Evolutionary conservation across 2,329 filamentous ascomycete genomes (phyloP).

Genomic region (Cercospora beticola): DNA sequence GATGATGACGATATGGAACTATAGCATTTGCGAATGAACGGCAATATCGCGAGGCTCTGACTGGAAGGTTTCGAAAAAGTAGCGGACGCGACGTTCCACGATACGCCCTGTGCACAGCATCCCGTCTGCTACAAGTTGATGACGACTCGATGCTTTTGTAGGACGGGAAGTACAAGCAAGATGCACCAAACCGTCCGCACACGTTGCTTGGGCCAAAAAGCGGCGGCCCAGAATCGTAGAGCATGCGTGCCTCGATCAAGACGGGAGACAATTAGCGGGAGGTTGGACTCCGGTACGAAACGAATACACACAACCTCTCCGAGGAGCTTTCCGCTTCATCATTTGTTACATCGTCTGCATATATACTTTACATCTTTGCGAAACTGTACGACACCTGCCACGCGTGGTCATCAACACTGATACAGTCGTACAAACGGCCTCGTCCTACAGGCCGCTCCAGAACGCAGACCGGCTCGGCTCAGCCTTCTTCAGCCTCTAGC

Average conservation of each 20-base stretch:
- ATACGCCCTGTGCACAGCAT: background rate
- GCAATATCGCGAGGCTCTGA: background rate
- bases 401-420: background rate
- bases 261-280: background rate
- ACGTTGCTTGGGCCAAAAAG: background rate
- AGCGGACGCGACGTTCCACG: background rate
- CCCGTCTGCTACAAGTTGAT: background rate
- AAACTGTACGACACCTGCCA: background rate
- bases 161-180: background rate
- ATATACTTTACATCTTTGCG: background rate
- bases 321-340: background rate
- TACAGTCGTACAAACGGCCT: background rate
- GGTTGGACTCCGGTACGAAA: background rate
- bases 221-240: background rate
- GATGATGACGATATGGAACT: conserved; percentile 62
- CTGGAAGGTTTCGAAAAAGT: background rate
- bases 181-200: background rate
- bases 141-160: background rate
- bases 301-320: background rate
- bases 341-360: background rate
- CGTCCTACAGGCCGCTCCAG: background rate
- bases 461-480: background rate
- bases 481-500: background rate
- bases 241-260: background rate
- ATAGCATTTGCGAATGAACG: conserved; percentile 7